Evolutionary conservation across 768 basidiomycete genomes (phyloP).

Genomic region (Neoboletus brunneissimus): DNA sequence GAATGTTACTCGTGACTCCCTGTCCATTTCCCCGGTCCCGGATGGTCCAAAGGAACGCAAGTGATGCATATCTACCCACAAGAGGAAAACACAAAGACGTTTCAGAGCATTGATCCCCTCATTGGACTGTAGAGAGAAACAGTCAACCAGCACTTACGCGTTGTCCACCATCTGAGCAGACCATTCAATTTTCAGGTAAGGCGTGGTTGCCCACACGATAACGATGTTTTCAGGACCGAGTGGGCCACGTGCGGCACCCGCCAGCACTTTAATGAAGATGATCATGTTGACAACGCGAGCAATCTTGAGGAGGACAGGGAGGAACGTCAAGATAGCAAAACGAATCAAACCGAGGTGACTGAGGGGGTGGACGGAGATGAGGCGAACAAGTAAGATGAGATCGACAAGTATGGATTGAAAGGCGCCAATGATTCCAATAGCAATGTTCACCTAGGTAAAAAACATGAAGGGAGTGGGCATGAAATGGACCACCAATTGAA

Average conservation of each 20-base stretch:
- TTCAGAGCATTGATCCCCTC: not conserved
- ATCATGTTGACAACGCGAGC: conserved; percentile 27
- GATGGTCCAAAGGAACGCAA: conserved; percentile 29
- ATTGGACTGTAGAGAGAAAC: no score
- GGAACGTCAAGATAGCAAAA: conserved; percentile 18
- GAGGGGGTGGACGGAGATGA: conserved; percentile 27
- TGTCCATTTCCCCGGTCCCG: conserved; percentile 8
- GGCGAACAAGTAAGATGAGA: conserved; percentile 28
- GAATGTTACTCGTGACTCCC: conserved; percentile 21
- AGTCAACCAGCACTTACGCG: conserved; percentile 13
- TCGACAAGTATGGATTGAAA: conserved; percentile 32
- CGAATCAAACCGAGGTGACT: conserved; percentile 9
- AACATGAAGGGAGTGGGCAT: not conserved
- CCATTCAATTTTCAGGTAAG: conserved; percentile 35
- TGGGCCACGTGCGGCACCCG: conserved; percentile 20
- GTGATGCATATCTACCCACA: conserved; percentile 23
- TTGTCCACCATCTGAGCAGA: conserved; percentile 31
- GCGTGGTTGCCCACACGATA: conserved; percentile 21
- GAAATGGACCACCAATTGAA: not conserved
- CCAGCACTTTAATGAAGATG: conserved; percentile 27
- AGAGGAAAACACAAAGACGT: no score
- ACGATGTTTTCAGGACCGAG: conserved; percentile 12
- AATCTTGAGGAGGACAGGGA: conserved; percentile 31
- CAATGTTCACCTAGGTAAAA: conserved; percentile 20
- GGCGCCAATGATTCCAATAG: conserved; percentile 30